Evolutionary conservation across 768 basidiomycete species (phyloP), one percentile per base, ranked within the genome.

Genomic region (Pulveroboletus sp.): DNA sequence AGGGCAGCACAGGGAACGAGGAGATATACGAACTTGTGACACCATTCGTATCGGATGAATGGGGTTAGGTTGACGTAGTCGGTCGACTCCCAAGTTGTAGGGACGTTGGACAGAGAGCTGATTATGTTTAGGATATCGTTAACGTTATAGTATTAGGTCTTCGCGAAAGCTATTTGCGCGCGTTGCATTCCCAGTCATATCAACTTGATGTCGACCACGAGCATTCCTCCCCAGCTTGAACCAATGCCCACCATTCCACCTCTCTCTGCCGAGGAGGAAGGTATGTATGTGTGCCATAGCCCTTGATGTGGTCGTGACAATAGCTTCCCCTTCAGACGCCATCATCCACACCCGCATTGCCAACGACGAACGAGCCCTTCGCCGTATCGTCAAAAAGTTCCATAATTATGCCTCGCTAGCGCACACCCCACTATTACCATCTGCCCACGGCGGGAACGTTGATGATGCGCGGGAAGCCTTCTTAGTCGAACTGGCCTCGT

Each of bases 21-120:
- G 87, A 90, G 51, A 85, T 82, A 8, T 91, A 84, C 54, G 85
- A 89, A 37, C 75, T 89, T 10, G 86, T 91, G 48, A 91, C 89
- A 14, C 89, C 89, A 1, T 91, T 91, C 66, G 79, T 88, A 15
- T 69, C 84, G 15, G 84, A 88, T 50, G 85, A 88, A 56, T 86
- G 79, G 80, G 83, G 84, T 49, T 83, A 62, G 67, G 35, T 17
- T 15, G 31, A 43, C 1, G 47, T 42, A 26, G 44, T n/a, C 24
- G 21, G 43, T 24, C 43, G 5, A 31, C 15, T 10, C 17, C 13
- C 13, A 28, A 13, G 17, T 15, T 15, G 39, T 30, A 28, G 27
- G 27, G 21, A 21, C 21, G 21, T 21, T 21, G 21, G 21, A 21
- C 21, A 31, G 7, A 8, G 30, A 8, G 8, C 30, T 11, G 30